Evolutionary conservation across 768 basidiomycete species (phyloP), one percentile per base, ranked within the genome.

Genomic region (Termitomyces heimii): DNA sequence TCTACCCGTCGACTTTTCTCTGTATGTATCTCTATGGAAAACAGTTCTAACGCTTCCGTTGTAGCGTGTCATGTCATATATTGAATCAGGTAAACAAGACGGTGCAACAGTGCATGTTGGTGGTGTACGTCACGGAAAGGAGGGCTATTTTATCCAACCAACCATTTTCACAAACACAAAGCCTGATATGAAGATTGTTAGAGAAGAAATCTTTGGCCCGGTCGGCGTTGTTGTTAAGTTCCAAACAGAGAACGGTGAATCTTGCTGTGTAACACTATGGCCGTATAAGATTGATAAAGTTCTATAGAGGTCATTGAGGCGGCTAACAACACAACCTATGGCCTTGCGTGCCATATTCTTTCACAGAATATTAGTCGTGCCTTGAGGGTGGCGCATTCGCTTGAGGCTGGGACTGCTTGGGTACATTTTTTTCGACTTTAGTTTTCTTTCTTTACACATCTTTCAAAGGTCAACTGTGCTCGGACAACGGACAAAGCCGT

Each of bases 131-230:
- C 73, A 76, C 62, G 87, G 86, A 8, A 69, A 61, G 0, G 76
- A 85, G 60, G 90, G 90, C 22, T 90, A 77, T 75, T 91, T 84
- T 67, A 79, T 92, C 54, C 60, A 71, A 53, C 90, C 85, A 1
- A 92, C 91, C 4, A 73, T 91, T 60, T 86, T 91, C 70, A 80
- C 83, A 10, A 77, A 88, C 62, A 77, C 77, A 29, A 77, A 70
- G 31, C 75, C 80, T 1, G 80, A 82, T 29, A 88, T 88, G 83
- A 83, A 79, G 67, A 88, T 90, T 53, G 81, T 85, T 6, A 66
- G 66, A 42, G 85, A 86, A 61, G 82, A 91, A 67, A 88, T 89
- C 56, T 89, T 91, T 62, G 89, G 89, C 4, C 89, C 90, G 28
- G 88, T 91, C 43, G 80, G 81, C 53, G 85, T 83, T 34, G 71